Conservation (phyloP, 768 basidiomycete genomes). For the Filobasidium wieringae region DNA sequence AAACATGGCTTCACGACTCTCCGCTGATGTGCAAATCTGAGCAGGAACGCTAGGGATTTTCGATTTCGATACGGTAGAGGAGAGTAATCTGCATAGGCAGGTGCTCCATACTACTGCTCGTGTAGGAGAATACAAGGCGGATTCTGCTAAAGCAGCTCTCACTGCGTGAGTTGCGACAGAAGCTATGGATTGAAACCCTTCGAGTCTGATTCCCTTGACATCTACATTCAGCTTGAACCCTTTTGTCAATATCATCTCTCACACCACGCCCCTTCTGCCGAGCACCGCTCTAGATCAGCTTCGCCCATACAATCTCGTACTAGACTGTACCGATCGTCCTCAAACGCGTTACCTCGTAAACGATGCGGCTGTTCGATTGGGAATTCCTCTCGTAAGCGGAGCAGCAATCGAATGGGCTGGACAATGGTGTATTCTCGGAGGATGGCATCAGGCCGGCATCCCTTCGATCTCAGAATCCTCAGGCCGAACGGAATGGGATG, state of each 20-base stretch:
- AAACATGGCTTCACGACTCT: neutral
- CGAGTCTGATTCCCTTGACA: neutral
- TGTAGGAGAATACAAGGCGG: constrained; percentile 66
- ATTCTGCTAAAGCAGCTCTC: constrained; percentile 64
- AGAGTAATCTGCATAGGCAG: constrained; percentile 85
- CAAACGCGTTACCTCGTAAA: constrained; percentile 86
- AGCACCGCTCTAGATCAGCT: constrained; percentile 51
- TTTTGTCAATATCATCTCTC: constrained; percentile 49
- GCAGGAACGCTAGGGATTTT: constrained; percentile 72
- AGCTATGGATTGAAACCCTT: neutral
- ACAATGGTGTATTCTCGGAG: constrained; percentile 38
- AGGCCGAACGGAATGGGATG: neutral
- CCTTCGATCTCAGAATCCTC: neutral
- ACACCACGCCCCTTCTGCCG: constrained; percentile 46
- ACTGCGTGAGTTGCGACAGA: constrained; percentile 45
- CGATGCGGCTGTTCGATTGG: constrained; percentile 62
- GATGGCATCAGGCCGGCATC: constrained; percentile 7
- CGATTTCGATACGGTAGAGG: constrained; percentile 75
- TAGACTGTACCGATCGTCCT: constrained; percentile 92
- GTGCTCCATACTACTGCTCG: constrained; percentile 66
- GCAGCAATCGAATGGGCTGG: constrained; percentile 55
- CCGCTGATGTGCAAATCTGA: too few species aligned
- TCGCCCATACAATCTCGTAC: constrained; percentile 56
- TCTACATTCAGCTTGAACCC: constrained; percentile 57
- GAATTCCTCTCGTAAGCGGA: constrained; percentile 79